Conservation (phyloP, 139 green algal species). For the Volvox reticuliferus region DNA sequence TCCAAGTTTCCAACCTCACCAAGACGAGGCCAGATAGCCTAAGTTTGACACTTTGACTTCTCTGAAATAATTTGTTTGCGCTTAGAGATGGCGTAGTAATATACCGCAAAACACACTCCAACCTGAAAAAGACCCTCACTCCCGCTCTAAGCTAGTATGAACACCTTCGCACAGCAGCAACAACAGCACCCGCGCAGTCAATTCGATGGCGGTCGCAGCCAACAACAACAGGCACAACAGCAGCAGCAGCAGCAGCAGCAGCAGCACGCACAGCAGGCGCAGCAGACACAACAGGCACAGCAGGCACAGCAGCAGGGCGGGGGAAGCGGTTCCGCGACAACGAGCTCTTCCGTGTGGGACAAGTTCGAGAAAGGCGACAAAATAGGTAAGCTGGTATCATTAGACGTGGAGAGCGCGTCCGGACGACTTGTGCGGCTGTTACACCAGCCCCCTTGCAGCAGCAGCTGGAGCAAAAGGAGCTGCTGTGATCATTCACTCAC, state of each 20-base stretch:
- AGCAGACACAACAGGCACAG: constrained; percentile 23
- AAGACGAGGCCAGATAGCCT: too few relatives aligned
- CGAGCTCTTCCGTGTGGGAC: constrained; percentile 34
- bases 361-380: constrained; percentile 72
- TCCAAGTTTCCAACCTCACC: too few relatives aligned
- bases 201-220: not conserved
- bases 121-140: not conserved
- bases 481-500: too few relatives aligned
- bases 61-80: too few relatives aligned
- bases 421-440: not conserved
- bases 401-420: not conserved
- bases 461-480: too few relatives aligned
- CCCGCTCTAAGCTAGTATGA: not conserved
- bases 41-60: too few relatives aligned
- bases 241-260: constrained; percentile 3
- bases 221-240: constrained; percentile 5
- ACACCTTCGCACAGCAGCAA: constrained; percentile 9
- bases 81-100: too few relatives aligned
- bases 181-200: not conserved
- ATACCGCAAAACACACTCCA: not conserved
- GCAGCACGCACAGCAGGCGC: constrained; percentile 6
- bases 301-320: not conserved
- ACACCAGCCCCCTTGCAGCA: too few relatives aligned
- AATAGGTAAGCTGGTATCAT: constrained; percentile 62
- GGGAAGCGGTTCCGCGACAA: not conserved